Percentiles rank a stretch among this genome's conserved stretches.
phyloP scores from a whole-genome alignment of 2,329 filamentous ascomycete species.

The Ophiosphaerella narmari region DNA sequence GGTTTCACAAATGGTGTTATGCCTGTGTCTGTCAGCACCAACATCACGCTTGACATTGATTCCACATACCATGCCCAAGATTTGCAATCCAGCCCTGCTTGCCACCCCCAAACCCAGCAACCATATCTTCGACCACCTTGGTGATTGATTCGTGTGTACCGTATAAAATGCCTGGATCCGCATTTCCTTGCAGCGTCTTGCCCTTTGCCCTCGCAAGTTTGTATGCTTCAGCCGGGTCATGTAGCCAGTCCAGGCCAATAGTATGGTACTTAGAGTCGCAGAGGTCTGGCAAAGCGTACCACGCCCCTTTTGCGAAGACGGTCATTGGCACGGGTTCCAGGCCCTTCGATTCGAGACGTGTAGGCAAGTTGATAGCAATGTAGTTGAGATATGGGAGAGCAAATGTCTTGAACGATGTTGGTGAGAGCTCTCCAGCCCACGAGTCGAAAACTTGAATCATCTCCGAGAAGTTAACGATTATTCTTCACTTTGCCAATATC shows the following conservation, averaged over 20 bases:
- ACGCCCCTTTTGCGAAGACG: constrained; percentile 96
- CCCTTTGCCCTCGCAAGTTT: constrained; percentile 70
- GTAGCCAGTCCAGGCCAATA: constrained; percentile 92
- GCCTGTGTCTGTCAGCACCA: constrained; percentile 58
- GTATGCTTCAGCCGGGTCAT: constrained; percentile 83
- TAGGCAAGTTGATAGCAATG: constrained; percentile 81
- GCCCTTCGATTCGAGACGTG: constrained; percentile 72
- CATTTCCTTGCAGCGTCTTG: constrained; percentile 91
- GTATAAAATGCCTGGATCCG: constrained; percentile 91
- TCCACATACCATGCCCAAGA: constrained; percentile 80
- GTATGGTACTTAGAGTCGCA: constrained; percentile 92
- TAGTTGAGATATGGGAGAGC: constrained; percentile 83
- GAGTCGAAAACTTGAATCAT: constrained; percentile 97
- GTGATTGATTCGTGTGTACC: constrained; percentile 83
- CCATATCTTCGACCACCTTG: constrained; percentile 80
- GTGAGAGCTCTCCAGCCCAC: constrained; percentile 93
- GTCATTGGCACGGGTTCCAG: constrained; percentile 90
- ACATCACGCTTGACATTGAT: too few relatives aligned
- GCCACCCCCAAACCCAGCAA: constrained; percentile 78
- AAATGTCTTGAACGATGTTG: constrained; percentile 80
- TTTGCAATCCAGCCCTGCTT: constrained; percentile 97
- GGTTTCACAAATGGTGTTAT: constrained; percentile 95
- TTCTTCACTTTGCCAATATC: too few relatives aligned
- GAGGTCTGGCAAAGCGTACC: constrained; percentile 87
- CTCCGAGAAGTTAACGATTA: constrained; percentile 47